Evolutionary conservation across 106 monocot species (phyloP), one percentile per base, ranked within the genome.

Genomic region (Iris macrosiphon): DNA sequence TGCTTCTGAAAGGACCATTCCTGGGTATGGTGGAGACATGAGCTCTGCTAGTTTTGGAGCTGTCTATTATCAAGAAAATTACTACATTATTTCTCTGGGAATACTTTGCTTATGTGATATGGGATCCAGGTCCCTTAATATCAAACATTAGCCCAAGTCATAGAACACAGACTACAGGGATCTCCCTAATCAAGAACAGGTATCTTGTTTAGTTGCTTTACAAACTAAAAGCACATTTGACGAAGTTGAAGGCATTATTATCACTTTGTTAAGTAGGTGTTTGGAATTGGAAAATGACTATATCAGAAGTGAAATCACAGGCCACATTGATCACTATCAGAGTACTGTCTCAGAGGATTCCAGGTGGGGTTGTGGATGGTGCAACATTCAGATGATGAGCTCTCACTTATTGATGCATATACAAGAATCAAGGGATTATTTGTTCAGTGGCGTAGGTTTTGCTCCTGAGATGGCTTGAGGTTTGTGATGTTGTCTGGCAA

Each of bases 331-430:
- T 67, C 92, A 92, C 52, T 79, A 76, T 59, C 76, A 92, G 74
- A 79, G 73, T 29, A 60, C 61, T 18, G 51, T 59, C 49, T 72
- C 74, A 40, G 79, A 81, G 67, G 90, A 87, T 70, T 33, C 25
- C 41, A 83, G 87, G 0, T 93, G 87, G 87, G 92, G 87, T 18
- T 93, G 92, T 69, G 92, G 92, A 33, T 93, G 82, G 86, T 73
- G 92, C 20, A 93, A 93, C 54, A 83, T 93, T 72, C 92, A 93
- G 67, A 93, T 93, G 82, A 54, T 93, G 31, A 72, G 79, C 41
- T 93, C 92, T 65, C 79, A 93, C 62, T 54, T 93, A 32, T 74
- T 87, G 49, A 44, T 34, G 24, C 70, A 83, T 61, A 83, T 76
- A 49, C 44, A 70, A 57, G 87, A 93, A 53, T 70, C 64, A 63